Percentiles rank a stretch among this genome's conserved stretches.
Conservation (phyloP, 495 filamentous ascomycete genomes). For the Trypethelium eluteriae region DNA sequence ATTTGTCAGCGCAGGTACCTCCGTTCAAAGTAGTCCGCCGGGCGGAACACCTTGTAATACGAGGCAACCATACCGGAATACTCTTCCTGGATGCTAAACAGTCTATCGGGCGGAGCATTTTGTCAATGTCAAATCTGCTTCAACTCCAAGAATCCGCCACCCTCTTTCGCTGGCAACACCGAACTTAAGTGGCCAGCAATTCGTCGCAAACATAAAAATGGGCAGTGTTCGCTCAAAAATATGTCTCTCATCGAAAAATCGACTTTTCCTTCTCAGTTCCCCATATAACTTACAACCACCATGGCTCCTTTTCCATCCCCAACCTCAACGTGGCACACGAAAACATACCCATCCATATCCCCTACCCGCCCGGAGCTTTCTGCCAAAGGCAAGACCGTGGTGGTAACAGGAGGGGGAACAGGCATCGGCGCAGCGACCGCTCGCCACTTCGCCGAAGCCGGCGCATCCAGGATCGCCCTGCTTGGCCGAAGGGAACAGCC, state of each 20-base stretch:
- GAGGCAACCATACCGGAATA: background rate
- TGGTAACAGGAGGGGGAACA: slow-evolving; percentile 32
- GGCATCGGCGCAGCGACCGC: slow-evolving; percentile 43
- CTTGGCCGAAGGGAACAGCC: slow-evolving; percentile 31
- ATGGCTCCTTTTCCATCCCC: slow-evolving; percentile 29
- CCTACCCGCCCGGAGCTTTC: slow-evolving; percentile 16
- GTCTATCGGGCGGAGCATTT: slow-evolving; percentile 16
- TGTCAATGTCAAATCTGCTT: slow-evolving; percentile 14
- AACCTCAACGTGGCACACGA: slow-evolving; percentile 29
- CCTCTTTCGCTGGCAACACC: background rate
- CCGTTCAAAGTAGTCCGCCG: slow-evolving; percentile 17
- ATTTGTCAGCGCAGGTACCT: background rate
- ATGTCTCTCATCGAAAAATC: slow-evolving; percentile 19
- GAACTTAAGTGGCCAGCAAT: background rate
- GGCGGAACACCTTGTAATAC: slow-evolving; percentile 40
- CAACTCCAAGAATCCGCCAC: background rate
- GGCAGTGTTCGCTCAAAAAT: background rate
- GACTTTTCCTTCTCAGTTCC: slow-evolving; percentile 1
- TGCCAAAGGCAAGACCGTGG: slow-evolving; percentile 15
- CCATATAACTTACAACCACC: slow-evolving; percentile 12
- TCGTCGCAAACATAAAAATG: slow-evolving; percentile 14
- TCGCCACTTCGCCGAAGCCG: slow-evolving; percentile 39
- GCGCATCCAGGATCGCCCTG: slow-evolving; percentile 30
- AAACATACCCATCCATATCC: slow-evolving; percentile 22
- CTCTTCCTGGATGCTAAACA: background rate